Evolutionary conservation across 1,139 yeast species (phyloP).

Genomic region (Yamadazyma spencermartinsiae): DNA sequence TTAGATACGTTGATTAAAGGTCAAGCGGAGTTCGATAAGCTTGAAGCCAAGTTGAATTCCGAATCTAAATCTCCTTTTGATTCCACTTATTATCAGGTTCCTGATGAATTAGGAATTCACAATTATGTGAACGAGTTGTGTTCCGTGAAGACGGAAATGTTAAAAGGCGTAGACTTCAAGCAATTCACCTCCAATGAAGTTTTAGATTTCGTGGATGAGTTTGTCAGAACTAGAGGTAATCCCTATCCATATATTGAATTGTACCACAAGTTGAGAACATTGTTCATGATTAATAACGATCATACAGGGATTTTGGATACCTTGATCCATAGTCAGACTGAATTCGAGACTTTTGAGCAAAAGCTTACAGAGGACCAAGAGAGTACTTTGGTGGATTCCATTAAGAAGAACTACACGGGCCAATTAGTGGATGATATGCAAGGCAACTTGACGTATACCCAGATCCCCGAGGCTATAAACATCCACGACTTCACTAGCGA

Average conservation of each 20-base stretch:
- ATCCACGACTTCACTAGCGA: constrained; percentile 27
- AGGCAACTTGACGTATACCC: constrained; percentile 13
- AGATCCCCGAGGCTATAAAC: constrained; percentile 21
- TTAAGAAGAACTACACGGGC: not conserved
- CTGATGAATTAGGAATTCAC: not conserved
- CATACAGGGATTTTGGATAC: constrained; percentile 35
- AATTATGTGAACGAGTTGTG: constrained; percentile 4
- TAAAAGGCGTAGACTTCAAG: constrained; percentile 11
- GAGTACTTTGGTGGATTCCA: constrained; percentile 2
- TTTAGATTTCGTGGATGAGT: constrained; percentile 10
- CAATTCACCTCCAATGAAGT: constrained; percentile 2
- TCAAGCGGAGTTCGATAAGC: constrained; percentile 24
- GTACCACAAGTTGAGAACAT: constrained; percentile 17
- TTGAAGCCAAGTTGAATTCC: constrained; percentile 19
- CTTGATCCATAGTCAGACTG: constrained; percentile 24
- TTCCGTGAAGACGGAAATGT: constrained; percentile 3
- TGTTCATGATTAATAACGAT: constrained; percentile 31
- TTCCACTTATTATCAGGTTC: constrained; percentile 3
- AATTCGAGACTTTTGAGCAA: constrained; percentile 24
- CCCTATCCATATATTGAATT: constrained; percentile 5
- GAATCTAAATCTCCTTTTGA: not conserved
- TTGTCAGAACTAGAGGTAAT: constrained; percentile 6
- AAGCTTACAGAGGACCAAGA: constrained; percentile 7
- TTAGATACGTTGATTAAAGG: constrained; percentile 32
- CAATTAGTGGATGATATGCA: constrained; percentile 1